Base-by-base conservation (phyloP, 495 filamentous ascomycete species). In the Paragyromitra xinjiangensis region DNA sequence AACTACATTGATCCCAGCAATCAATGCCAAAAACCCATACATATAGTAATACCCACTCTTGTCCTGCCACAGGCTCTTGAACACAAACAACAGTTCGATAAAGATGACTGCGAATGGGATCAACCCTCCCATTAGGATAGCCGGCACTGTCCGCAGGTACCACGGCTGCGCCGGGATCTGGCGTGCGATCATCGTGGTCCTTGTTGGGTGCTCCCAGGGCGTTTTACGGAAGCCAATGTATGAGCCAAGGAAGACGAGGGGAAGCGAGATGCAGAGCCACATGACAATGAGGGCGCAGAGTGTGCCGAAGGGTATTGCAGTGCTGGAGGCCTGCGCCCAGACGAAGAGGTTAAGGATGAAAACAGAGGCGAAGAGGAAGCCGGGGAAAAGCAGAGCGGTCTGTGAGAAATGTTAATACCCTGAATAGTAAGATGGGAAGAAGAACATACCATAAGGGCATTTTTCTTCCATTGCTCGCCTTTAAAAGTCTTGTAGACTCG, bases 1-100 rank as follows among this genome's bases (percentile, higher is more conserved):
- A 24, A 97, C 83, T 12, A 95, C 86, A 16, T 94, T 84, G 50
- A 98, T 93, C 0, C 90, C 84, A 24, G 86, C 89, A 37, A 97
- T 92, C 16, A 93, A 89, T 22, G 89, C 91, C 67, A 97, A 83
- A 86, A 96, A 98, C 8, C 94, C 94, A 84, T 96, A 97, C 50
- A 98, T 90, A 83, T 98, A 98, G 83, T 97, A 97, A 81, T 96
- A 98, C 12, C 92, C 93, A 80, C 90, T 93, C 85, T 97, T 97
- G 81, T 97, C 94, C 82, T 93, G 92, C 93, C 94, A 97, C 11
- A 97, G 81, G 70, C 91, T 94, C 83, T 93, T 92, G 82, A 98
- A 98, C 40, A 98, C 90, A 85, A 95, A 98, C 39, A 97, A 87
- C 6, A 97, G 87, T 84, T 98, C 94, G 80, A 97, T 94, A 82